A percentile compares a stretch with the other conserved stretches of the same genome.
These are phyloP conservation scores for Ascochyta clinopodiicola DNA, from an alignment of 2,329 filamentous ascomycete species.

Conservation along the genomic window DNA sequence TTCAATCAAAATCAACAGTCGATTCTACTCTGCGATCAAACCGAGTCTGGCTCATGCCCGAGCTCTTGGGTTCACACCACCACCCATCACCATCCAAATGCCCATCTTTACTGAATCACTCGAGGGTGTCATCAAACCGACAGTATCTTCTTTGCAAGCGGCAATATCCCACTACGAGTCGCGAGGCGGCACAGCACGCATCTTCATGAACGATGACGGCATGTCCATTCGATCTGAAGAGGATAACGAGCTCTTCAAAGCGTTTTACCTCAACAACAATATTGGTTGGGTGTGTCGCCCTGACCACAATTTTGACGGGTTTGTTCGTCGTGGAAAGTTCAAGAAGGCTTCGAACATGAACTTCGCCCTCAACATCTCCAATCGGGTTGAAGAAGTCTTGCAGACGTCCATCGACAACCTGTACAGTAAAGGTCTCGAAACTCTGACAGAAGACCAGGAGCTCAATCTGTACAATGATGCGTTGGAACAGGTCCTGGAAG, in stretches of 20 bases:
- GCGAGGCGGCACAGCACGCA: constrained; percentile 66
- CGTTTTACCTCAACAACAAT: constrained; percentile 55
- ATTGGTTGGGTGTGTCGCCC: constrained; percentile 55
- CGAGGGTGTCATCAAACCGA: constrained; percentile 72
- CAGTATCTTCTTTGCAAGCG: constrained; percentile 76
- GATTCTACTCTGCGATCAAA: constrained; percentile 75
- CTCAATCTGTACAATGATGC: constrained; percentile 21
- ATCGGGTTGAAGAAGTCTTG: constrained; percentile 67
- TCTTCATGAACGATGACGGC: constrained; percentile 71
- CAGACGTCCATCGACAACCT: constrained; percentile 49
- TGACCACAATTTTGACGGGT: constrained; percentile 40
- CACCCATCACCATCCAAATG: constrained; percentile 76
- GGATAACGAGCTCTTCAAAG: constrained; percentile 49
- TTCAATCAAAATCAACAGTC: constrained; percentile 76
- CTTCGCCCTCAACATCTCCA: constrained; percentile 67
- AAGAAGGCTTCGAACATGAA: constrained; percentile 72
- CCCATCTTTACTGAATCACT: constrained; percentile 87
- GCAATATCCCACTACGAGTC: constrained; percentile 56
- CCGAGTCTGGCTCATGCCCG: constrained; percentile 58
- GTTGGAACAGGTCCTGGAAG: constrained; percentile 70
- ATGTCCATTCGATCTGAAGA: constrained; percentile 63
- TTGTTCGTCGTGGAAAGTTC: constrained; percentile 32
- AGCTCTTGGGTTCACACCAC: constrained; percentile 66
- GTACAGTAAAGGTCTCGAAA: constrained; percentile 36
- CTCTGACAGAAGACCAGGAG: constrained; percentile 38